Percentiles rank a stretch among this genome's conserved stretches.
Evolutionary conservation across 345 rosid genomes (phyloP).

Genomic region (Rhizophora mangle): DNA sequence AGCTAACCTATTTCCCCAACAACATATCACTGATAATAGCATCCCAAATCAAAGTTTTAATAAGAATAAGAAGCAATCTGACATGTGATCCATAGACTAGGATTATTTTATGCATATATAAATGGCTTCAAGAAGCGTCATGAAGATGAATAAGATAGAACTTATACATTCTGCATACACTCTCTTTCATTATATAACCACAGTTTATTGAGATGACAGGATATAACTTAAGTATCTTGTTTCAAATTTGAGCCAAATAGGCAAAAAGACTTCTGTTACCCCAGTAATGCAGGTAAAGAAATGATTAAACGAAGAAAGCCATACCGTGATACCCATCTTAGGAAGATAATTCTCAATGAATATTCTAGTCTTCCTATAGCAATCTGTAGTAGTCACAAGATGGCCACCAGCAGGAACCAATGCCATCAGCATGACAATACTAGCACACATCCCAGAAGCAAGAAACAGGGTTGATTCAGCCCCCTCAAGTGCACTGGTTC

Average conservation of each 20-base stretch:
- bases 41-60: not conserved
- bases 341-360: constrained; percentile 92
- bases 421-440: constrained; percentile 82
- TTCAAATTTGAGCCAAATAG: not conserved
- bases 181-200: too few species aligned
- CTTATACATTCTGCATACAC: too few species aligned
- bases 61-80: not conserved
- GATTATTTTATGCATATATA: not conserved
- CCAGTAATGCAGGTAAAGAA: constrained; percentile 7
- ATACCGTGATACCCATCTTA: constrained; percentile 85
- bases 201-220: not conserved
- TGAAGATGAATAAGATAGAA: too few species aligned
- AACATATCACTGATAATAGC: not conserved
- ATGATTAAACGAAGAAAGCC: not conserved
- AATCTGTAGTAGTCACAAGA: constrained; percentile 88
- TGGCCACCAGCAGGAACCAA: constrained; percentile 98
- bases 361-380: constrained; percentile 90
- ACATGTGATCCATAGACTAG: not conserved
- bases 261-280: not conserved
- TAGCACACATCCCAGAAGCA: constrained; percentile 99
- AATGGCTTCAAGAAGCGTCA: too few species aligned
- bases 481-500: constrained; percentile 84
- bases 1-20: not conserved
- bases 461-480: constrained; percentile 87
- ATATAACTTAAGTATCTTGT: not conserved